Evolutionary conservation across 179 eudicot species (phyloP).

Genomic region (Gypsophila paniculata): DNA sequence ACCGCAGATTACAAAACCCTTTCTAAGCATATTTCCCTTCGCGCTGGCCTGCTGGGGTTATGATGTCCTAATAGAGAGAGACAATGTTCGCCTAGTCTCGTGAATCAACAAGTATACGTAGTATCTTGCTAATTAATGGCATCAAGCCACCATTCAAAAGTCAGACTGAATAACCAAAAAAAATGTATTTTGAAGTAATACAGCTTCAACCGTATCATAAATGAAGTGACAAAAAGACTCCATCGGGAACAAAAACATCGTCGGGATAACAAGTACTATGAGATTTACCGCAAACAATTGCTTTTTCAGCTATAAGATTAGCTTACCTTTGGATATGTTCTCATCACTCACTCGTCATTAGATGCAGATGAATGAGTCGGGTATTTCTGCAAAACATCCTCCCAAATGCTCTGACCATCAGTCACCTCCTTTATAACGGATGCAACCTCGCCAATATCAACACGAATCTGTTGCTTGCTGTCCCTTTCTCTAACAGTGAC

Average conservation of each 20-base stretch:
- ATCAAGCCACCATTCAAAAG: too few species aligned
- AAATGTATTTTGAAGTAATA: background rate
- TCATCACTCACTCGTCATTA: constrained; percentile 14
- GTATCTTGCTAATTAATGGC: too few species aligned
- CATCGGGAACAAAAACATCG: background rate
- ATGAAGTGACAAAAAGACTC: background rate
- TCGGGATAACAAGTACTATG: background rate
- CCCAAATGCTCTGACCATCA: constrained; percentile 81
- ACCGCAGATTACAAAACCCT: too few species aligned
- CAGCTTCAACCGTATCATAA: background rate
- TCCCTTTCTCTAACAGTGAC: constrained; percentile 85
- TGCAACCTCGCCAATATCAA: constrained; percentile 61
- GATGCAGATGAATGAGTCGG: constrained; percentile 59
- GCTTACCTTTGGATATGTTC: background rate
- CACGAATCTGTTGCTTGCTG: constrained; percentile 81
- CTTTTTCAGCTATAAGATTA: background rate
- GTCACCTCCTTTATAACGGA: constrained; percentile 66
- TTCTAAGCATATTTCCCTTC: too few species aligned
- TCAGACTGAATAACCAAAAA: too few species aligned
- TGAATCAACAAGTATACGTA: too few species aligned
- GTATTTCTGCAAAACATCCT: constrained; percentile 55
- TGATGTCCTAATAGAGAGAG: too few species aligned
- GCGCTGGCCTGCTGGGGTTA: too few species aligned
- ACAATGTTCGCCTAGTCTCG: too few species aligned
- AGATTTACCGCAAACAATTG: background rate